These are phyloP conservation scores for Kregervanrija fluxuum DNA, from an alignment of 805 yeast genomes.

Conservation along the genomic window DNA sequence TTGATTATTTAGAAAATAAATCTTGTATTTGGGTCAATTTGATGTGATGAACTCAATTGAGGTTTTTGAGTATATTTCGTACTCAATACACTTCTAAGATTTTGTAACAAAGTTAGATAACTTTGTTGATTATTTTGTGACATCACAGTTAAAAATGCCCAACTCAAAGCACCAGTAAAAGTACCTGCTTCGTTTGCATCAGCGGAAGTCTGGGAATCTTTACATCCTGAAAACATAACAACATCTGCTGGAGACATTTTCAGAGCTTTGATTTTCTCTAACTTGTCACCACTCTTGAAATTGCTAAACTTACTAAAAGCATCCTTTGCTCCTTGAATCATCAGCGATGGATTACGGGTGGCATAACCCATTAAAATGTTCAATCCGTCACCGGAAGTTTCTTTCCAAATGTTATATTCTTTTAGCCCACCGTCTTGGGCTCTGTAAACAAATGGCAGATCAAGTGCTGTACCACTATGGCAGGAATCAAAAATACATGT, in stretches of 20 bases:
- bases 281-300: constrained; percentile 21
- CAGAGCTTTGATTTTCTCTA: constrained; percentile 39
- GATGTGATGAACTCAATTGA: constrained; percentile 74
- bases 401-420: constrained; percentile 73
- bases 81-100: constrained; percentile 55
- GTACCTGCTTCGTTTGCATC: constrained; percentile 68
- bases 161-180: constrained; percentile 82
- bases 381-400: constrained; percentile 62
- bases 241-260: constrained; percentile 75
- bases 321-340: constrained; percentile 34
- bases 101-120: constrained; percentile 61
- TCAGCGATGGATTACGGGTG: constrained; percentile 42
- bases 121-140: constrained; percentile 56
- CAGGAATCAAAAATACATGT: constrained; percentile 82
- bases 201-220: constrained; percentile 78
- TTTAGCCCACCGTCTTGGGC: constrained; percentile 79
- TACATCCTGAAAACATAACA: constrained; percentile 71
- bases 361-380: constrained; percentile 54
- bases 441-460: constrained; percentile 65
- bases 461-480: constrained; percentile 79
- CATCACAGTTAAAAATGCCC: constrained; percentile 65
- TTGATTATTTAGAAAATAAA: constrained; percentile 25
- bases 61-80: constrained; percentile 76
- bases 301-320: constrained; percentile 27
- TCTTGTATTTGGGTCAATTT: constrained; percentile 50